Conservation (phyloP, 805 yeast species). For the Kluyveromyces aestuarii region DNA sequence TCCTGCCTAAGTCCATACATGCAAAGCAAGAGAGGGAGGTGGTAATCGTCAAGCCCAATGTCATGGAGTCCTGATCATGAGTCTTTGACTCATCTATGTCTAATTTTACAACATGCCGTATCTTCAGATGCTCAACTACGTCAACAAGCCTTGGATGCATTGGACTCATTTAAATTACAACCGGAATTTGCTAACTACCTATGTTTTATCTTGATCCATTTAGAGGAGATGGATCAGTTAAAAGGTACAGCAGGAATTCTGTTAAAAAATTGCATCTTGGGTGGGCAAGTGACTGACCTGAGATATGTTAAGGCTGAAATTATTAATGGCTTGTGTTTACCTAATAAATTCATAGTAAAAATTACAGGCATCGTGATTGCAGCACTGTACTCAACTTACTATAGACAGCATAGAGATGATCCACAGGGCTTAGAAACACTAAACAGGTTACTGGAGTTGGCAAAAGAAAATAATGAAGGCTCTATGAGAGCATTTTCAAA, state of each 20-base stretch:
- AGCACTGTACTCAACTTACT: slow-evolving; percentile 52
- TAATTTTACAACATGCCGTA: slow-evolving; percentile 62
- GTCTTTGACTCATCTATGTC: slow-evolving; percentile 53
- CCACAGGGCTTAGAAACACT: slow-evolving; percentile 53
- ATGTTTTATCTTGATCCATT: slow-evolving; percentile 50
- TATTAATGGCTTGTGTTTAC: slow-evolving; percentile 31
- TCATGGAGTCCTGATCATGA: slow-evolving; percentile 64
- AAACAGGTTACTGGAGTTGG: slow-evolving; percentile 57
- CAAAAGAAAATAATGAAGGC: slow-evolving; percentile 36
- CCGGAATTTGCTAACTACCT: slow-evolving; percentile 79
- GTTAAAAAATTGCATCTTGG: slow-evolving; percentile 65
- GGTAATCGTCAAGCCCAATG: slow-evolving; percentile 17
- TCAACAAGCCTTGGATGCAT: slow-evolving; percentile 60
- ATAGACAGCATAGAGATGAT: slow-evolving; percentile 29
- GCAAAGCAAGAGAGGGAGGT: background rate
- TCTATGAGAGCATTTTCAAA: slow-evolving; percentile 66
- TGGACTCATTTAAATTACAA: slow-evolving; percentile 57
- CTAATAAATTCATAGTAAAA: slow-evolving; percentile 51
- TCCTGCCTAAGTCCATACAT: background rate
- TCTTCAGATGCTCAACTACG: slow-evolving; percentile 50
- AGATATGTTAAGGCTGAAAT: slow-evolving; percentile 38
- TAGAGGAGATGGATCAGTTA: slow-evolving; percentile 16
- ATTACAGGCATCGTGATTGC: slow-evolving; percentile 89
- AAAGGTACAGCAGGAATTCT: slow-evolving; percentile 86
- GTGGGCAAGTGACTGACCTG: slow-evolving; percentile 29